These are phyloP conservation scores for Nymphaea thermarum DNA, from an alignment of 164 flowering plant species.

Conservation along the genomic window DNA sequence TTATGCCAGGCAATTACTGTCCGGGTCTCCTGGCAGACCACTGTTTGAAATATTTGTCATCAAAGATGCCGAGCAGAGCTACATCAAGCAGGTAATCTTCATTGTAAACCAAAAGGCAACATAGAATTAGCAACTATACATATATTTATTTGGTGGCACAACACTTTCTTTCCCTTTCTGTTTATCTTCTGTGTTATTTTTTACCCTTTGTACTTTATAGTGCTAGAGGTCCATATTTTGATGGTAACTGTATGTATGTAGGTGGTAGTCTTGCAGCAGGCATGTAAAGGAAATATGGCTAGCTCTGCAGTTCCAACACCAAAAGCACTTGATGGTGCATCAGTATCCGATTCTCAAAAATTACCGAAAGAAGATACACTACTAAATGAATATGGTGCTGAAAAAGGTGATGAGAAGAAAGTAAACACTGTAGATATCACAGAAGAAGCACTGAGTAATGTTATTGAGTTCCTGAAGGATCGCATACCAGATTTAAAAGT, in stretches of 20 bases:
- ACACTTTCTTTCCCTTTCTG: not conserved
- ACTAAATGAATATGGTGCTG: constrained; percentile 23
- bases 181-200: not conserved
- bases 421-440: constrained; percentile 52
- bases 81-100: constrained; percentile 61
- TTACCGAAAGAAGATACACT: constrained; percentile 30
- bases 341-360: constrained; percentile 28
- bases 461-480: constrained; percentile 72
- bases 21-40: constrained; percentile 78
- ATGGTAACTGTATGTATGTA: constrained; percentile 20
- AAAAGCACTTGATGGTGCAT: constrained; percentile 25
- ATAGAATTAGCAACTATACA: not conserved
- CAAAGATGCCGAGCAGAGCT: constrained; percentile 49
- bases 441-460: constrained; percentile 84
- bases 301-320: constrained; percentile 23
- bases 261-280: constrained; percentile 68
- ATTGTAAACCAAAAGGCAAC: not conserved
- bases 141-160: not conserved
- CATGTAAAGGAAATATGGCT: constrained; percentile 30
- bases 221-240: constrained; percentile 1
- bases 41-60: constrained; percentile 86
- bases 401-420: constrained; percentile 44
- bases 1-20: constrained; percentile 70
- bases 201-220: no score
- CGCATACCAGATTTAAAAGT: constrained; percentile 82